Evolutionary conservation across 2,329 filamentous ascomycete species (phyloP).

Genomic region (Ophiosphaerella korrae): DNA sequence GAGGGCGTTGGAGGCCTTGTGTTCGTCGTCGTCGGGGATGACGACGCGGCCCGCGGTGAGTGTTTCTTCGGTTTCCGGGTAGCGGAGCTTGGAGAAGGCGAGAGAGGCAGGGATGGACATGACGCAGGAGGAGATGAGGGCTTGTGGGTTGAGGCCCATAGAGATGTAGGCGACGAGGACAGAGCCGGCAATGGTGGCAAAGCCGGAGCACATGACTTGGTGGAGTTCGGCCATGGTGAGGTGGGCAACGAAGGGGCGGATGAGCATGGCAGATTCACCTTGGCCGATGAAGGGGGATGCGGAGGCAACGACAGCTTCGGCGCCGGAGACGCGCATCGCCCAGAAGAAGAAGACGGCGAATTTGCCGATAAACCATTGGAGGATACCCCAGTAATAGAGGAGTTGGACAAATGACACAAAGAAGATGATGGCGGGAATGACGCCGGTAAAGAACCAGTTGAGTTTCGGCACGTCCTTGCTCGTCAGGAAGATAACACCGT

Average conservation of each 20-base stretch:
- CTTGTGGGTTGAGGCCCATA: conserved; percentile 82
- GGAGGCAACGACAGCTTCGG: conserved; percentile 90
- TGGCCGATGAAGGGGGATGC: conserved; percentile 94
- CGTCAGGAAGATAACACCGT: conserved; percentile 77
- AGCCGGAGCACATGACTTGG: conserved; percentile 90
- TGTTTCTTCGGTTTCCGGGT: conserved; percentile 85
- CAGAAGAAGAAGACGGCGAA: conserved; percentile 92
- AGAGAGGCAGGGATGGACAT: conserved; percentile 95
- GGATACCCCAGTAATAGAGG: conserved; percentile 76
- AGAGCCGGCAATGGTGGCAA: conserved; percentile 88
- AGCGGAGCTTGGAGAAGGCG: conserved; percentile 86
- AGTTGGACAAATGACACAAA: conserved; percentile 92
- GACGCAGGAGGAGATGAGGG: conserved; percentile 86
- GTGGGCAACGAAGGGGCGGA: conserved; percentile 83
- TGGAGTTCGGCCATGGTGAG: conserved; percentile 88
- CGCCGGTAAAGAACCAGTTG: conserved; percentile 74
- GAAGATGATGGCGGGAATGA: conserved; percentile 93
- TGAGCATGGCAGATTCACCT: conserved; percentile 91
- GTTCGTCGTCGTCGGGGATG: conserved; percentile 77
- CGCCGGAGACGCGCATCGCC: conserved; percentile 82
- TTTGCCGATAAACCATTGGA: conserved; percentile 90
- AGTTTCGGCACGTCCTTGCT: conserved; percentile 49
- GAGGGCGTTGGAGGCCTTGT: conserved; percentile 77
- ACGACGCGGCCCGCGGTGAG: conserved; percentile 81
- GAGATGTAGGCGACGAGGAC: conserved; percentile 85